These are phyloP conservation scores for Glonium stellatum DNA, from an alignment of 495 filamentous ascomycete species.

Conservation along the genomic window DNA sequence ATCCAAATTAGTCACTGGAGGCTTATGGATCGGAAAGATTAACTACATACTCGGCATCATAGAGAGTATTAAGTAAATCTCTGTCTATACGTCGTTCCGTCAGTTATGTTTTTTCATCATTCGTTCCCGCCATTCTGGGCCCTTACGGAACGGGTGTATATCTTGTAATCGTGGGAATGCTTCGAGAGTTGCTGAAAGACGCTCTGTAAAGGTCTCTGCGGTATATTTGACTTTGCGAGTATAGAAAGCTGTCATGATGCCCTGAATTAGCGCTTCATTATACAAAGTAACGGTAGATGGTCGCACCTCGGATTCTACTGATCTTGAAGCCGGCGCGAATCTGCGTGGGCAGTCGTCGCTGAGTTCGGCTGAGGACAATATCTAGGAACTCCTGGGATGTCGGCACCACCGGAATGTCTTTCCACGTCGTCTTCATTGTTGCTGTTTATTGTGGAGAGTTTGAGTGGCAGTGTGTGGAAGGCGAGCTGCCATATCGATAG, in stretches of 20 bases:
- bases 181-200: slow-evolving; percentile 79
- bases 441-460: background rate
- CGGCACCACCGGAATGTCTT: slow-evolving; percentile 83
- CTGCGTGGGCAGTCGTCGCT: slow-evolving; percentile 90
- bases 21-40: background rate
- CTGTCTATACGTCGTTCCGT: slow-evolving; percentile 41
- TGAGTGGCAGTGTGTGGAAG: background rate
- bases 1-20: background rate
- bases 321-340: slow-evolving; percentile 96
- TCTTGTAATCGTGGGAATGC: slow-evolving; percentile 91
- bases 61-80: slow-evolving; percentile 74
- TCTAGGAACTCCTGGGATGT: slow-evolving; percentile 93
- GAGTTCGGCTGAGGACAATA: slow-evolving; percentile 89
- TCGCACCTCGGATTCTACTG: slow-evolving; percentile 34
- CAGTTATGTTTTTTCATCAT: too few relatives aligned
- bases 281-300: too few relatives aligned
- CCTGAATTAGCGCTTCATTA: too few relatives aligned
- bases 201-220: slow-evolving; percentile 93
- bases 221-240: slow-evolving; percentile 98
- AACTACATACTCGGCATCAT: slow-evolving; percentile 66
- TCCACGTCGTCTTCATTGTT: slow-evolving; percentile 40
- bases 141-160: slow-evolving; percentile 78
- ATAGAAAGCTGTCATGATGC: slow-evolving; percentile 58
- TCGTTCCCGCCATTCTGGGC: too few relatives aligned
- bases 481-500: background rate